Evolutionary conservation across 2,329 filamentous ascomycete species (phyloP).

Genomic region (Talaromyces sp.): DNA sequence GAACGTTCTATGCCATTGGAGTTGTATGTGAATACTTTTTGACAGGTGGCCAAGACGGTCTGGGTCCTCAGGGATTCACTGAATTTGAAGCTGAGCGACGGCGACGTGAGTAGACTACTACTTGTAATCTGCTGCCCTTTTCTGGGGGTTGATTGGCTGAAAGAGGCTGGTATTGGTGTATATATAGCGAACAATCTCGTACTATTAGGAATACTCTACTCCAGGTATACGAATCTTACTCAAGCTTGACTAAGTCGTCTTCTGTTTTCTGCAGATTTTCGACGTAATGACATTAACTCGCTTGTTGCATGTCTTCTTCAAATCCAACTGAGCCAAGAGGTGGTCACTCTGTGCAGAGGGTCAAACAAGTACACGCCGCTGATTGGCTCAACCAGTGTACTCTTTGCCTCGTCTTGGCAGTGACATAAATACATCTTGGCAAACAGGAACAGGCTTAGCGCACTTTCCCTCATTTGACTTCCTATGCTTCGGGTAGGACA

Average conservation of each 20-base stretch:
- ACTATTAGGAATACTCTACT: background rate
- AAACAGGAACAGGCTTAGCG: slow-evolving; percentile 20
- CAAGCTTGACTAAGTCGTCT: background rate
- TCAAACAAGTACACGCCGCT: background rate
- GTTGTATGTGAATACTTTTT: slow-evolving; percentile 42
- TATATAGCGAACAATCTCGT: background rate
- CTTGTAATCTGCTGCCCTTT: background rate
- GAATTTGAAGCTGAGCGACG: slow-evolving; percentile 36
- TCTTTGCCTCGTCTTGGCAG: background rate
- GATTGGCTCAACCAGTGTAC: background rate
- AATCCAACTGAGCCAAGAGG: background rate
- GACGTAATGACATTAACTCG: no score
- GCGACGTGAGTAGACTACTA: slow-evolving; percentile 20
- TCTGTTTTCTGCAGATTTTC: background rate
- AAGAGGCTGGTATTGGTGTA: background rate
- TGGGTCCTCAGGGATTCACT: slow-evolving; percentile 38
- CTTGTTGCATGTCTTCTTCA: no score
- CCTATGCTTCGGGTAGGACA: background rate
- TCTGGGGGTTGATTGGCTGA: no score
- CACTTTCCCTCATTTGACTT: background rate
- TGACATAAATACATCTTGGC: background rate
- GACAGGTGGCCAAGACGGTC: slow-evolving; percentile 38
- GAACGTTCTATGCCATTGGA: slow-evolving; percentile 41
- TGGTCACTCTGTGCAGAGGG: background rate
- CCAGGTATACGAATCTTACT: slow-evolving; percentile 2